Percentiles rank a stretch among this genome's conserved stretches.
These are phyloP conservation scores for Pythium biforme DNA, from an alignment of 352 stramenopile species.

Conservation along the genomic window DNA sequence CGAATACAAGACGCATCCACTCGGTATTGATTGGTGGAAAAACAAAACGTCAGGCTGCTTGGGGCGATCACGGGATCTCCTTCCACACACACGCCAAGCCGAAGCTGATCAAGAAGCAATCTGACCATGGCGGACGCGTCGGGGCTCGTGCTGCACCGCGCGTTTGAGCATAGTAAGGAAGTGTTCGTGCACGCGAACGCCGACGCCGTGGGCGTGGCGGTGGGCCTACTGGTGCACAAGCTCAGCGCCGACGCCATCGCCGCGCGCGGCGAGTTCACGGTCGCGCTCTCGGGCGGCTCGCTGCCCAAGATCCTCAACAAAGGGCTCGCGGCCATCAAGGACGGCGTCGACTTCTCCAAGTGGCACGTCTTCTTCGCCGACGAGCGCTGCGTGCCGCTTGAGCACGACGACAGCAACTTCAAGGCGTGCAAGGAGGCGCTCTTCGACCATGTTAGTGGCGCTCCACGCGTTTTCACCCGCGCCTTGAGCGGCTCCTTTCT, in stretches of 20 bases:
- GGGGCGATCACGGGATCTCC: neutral
- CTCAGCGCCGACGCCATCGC: conserved; percentile 66
- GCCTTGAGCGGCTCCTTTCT: neutral
- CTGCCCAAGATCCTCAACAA: conserved; percentile 87
- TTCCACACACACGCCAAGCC: neutral
- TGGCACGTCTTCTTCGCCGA: conserved; percentile 98
- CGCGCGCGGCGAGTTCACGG: conserved; percentile 59
- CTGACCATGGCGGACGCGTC: conserved; percentile 19
- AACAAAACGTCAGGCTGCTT: neutral
- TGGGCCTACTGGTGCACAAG: conserved; percentile 65
- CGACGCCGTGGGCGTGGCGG: conserved; percentile 58
- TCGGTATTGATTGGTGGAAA: no score
- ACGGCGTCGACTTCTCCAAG: conserved; percentile 91
- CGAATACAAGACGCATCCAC: no score
- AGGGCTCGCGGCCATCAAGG: conserved; percentile 68
- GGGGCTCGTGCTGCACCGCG: conserved; percentile 23
- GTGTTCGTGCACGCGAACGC: conserved; percentile 51
- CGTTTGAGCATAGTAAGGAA: conserved; percentile 38
- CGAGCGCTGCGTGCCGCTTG: conserved; percentile 93
- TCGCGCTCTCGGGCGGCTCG: conserved; percentile 88
- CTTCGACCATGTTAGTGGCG: conserved; percentile 69
- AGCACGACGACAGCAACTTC: conserved; percentile 95
- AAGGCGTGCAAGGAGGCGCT: conserved; percentile 90
- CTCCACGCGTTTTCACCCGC: no score
- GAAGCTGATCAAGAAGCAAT: neutral